Evolutionary conservation across 306 rosid species (phyloP).

Genomic region (Benincasa hispida): DNA sequence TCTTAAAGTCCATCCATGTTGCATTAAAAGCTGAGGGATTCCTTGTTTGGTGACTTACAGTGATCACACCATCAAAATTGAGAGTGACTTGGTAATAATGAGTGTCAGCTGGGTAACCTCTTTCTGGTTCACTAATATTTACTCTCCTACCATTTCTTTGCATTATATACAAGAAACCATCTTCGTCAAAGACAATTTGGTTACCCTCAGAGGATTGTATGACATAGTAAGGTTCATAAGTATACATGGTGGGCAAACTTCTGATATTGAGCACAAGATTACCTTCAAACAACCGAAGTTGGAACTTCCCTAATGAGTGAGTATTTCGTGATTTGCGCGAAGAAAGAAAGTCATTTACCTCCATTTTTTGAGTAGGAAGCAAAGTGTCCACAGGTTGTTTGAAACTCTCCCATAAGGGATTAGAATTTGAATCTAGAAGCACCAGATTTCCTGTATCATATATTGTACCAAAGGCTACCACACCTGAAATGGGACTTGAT

Average conservation of each 20-base stretch:
- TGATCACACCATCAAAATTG: slow-evolving; percentile 2
- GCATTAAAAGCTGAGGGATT: not conserved
- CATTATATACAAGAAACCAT: not conserved
- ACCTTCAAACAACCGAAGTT: slow-evolving; percentile 8
- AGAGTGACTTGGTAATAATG: not conserved
- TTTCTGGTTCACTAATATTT: not conserved
- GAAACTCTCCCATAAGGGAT: slow-evolving; percentile 17
- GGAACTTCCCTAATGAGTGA: slow-evolving; percentile 19
- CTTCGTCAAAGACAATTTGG: not conserved
- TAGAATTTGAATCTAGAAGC: not conserved
- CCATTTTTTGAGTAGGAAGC: slow-evolving; percentile 22
- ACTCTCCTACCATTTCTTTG: not conserved
- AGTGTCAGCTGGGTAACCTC: not conserved
- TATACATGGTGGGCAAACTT: not conserved
- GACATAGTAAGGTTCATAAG: not conserved
- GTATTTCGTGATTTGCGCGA: slow-evolving; percentile 21
- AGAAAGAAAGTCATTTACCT: not conserved
- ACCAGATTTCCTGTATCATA: slow-evolving; percentile 14
- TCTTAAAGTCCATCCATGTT: not conserved
- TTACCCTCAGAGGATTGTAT: not conserved
- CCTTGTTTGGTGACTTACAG: not conserved
- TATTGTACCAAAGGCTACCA: slow-evolving; percentile 4
- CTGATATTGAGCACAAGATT: slow-evolving; percentile 7
- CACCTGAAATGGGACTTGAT: not conserved
- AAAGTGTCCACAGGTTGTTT: slow-evolving; percentile 13